Evolutionary conservation across 139 green algal species (phyloP).

Genomic region (Picochlorum sp.): DNA sequence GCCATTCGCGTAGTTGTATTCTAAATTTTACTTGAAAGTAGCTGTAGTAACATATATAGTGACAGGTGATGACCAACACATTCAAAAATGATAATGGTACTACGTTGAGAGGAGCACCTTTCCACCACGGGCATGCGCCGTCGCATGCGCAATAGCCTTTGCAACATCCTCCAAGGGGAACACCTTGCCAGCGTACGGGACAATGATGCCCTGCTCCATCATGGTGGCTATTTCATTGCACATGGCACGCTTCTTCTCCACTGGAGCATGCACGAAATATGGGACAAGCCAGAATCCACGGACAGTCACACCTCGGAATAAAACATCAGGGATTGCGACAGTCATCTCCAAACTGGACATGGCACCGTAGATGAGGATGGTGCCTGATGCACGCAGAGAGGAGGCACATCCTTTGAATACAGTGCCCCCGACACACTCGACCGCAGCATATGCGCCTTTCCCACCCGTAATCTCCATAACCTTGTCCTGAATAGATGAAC

Average conservation of each 20-base stretch:
- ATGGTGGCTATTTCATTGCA: conserved; percentile 11
- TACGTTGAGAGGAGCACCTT: conserved; percentile 30
- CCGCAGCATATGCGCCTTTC: conserved; percentile 25
- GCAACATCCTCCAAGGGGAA: conserved; percentile 21
- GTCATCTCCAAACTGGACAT: conserved; percentile 10
- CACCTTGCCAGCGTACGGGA: conserved; percentile 9
- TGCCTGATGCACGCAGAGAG: conserved; percentile 8
- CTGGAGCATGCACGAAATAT: neutral
- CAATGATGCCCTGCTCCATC: conserved; percentile 15
- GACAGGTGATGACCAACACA: neutral
- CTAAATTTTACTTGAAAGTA: neutral
- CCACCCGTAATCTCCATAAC: conserved; percentile 35
- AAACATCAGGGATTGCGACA: conserved; percentile 11
- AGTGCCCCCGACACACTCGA: conserved; percentile 33
- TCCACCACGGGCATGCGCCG: conserved; percentile 15
- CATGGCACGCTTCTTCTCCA: neutral
- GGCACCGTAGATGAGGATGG: conserved; percentile 20
- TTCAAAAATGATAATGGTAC: neutral
- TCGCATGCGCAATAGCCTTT: conserved; percentile 16
- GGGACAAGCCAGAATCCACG: conserved; percentile 20
- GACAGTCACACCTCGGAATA: conserved; percentile 20
- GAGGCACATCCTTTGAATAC: conserved; percentile 8
- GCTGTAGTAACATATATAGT: too few relatives aligned
- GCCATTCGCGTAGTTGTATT: neutral
- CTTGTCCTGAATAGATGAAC: conserved; percentile 17